These are phyloP conservation scores for Vachellia pachyceras DNA, from an alignment of 306 rosid species.

Conservation along the genomic window DNA sequence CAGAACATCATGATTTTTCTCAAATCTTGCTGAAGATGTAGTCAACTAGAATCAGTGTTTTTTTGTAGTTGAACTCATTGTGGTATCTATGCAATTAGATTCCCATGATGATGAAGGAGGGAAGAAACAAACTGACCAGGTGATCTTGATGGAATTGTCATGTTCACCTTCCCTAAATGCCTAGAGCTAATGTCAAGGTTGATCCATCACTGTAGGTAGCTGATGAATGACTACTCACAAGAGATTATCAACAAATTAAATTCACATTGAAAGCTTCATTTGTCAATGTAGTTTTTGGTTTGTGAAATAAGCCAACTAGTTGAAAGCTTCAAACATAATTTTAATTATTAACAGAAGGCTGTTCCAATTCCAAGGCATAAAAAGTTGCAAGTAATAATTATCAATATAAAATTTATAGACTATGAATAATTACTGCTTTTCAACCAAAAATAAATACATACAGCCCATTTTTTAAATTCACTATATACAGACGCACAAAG, in stretches of 20 bases:
- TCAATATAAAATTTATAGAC: background rate
- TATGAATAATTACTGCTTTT: background rate
- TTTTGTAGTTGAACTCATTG: constrained; percentile 27
- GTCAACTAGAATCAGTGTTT: constrained; percentile 30
- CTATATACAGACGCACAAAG: background rate
- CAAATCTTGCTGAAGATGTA: constrained; percentile 31
- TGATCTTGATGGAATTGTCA: constrained; percentile 52
- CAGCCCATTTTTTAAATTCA: background rate
- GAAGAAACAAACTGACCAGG: constrained; percentile 43
- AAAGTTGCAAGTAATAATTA: background rate
- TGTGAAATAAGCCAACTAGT: background rate
- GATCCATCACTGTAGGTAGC: constrained; percentile 33
- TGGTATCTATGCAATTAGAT: constrained; percentile 31
- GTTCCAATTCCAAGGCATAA: background rate
- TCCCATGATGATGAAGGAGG: constrained; percentile 14
- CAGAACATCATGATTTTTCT: constrained; percentile 17
- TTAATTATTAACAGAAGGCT: background rate
- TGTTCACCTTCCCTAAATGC: constrained; percentile 34
- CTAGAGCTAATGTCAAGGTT: constrained; percentile 28
- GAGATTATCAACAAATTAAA: background rate
- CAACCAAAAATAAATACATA: no score
- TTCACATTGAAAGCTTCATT: background rate
- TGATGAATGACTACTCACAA: constrained; percentile 16
- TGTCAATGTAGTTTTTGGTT: background rate
- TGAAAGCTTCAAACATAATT: background rate